Evolutionary conservation across 306 rosid genomes (phyloP).

Genomic region (Lagenaria siceraria): DNA sequence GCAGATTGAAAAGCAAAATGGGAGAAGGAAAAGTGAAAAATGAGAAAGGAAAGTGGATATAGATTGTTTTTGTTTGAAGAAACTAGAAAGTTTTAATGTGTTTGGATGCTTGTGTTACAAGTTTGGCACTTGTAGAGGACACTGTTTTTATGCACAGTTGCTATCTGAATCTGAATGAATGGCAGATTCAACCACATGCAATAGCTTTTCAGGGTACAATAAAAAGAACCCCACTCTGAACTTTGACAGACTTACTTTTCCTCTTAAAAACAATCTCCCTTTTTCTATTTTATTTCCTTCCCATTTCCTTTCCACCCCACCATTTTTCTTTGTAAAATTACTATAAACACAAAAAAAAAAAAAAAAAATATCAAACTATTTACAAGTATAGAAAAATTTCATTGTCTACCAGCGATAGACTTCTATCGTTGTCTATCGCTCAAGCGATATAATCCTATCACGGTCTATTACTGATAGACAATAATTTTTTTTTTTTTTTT

Average conservation of each 20-base stretch:
- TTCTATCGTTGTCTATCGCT: too few species aligned
- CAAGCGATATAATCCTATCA: too few species aligned
- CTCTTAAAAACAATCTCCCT: background rate
- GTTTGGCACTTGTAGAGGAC: background rate
- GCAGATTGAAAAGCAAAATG: background rate
- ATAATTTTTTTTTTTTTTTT: too few species aligned
- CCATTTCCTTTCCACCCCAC: background rate
- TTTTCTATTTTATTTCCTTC: background rate
- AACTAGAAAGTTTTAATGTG: background rate
- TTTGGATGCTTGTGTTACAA: constrained; percentile 1
- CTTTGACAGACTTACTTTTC: background rate
- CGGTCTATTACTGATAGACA: too few species aligned
- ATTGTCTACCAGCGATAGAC: too few species aligned
- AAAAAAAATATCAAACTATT: too few species aligned
- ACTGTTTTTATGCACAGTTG: background rate
- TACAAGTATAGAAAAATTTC: too few species aligned
- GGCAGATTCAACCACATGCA: constrained; percentile 8
- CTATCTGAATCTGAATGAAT: constrained; percentile 1
- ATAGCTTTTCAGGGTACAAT: background rate
- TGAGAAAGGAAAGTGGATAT: background rate
- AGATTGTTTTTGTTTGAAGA: background rate
- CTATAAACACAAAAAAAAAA: too few species aligned
- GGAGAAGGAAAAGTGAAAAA: background rate
- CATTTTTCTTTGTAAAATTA: too few species aligned
- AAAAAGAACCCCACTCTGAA: background rate